These are phyloP conservation scores for Colletotrichum falcatum DNA, from an alignment of 2,329 filamentous ascomycete species.

Conservation along the genomic window DNA sequence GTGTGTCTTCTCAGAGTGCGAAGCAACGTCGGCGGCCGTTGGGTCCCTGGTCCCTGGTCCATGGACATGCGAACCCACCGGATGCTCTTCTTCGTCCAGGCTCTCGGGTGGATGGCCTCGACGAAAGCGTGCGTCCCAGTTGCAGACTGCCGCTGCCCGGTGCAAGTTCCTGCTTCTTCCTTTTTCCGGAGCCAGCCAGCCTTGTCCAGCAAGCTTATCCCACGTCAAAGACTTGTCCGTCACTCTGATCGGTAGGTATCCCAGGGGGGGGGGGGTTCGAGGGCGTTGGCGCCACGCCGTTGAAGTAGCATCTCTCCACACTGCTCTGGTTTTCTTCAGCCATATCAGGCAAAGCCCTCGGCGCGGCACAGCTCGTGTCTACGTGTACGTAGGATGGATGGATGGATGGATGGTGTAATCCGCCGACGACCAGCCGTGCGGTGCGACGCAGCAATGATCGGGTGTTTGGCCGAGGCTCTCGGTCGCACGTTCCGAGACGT, in stretches of 20 bases:
- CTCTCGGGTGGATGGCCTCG: conserved; percentile 1
- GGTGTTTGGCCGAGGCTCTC: too few relatives aligned
- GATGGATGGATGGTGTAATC: too few relatives aligned
- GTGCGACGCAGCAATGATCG: too few relatives aligned
- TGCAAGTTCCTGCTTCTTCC: background rate
- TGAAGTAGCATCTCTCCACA: conserved; percentile 4
- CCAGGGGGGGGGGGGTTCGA: conserved; percentile 21
- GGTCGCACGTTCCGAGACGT: too few relatives aligned
- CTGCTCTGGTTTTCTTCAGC: conserved; percentile 18
- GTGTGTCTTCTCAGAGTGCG: background rate
- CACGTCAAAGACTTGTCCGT: background rate
- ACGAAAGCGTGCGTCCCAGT: background rate
- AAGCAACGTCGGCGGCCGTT: background rate
- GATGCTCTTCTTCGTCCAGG: background rate
- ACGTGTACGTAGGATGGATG: too few relatives aligned
- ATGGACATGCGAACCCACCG: conserved; percentile 10
- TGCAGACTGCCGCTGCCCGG: too few relatives aligned
- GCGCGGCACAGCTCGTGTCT: conserved; percentile 3
- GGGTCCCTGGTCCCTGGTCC: background rate
- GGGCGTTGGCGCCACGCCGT: conserved; percentile 8
- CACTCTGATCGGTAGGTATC: too few relatives aligned
- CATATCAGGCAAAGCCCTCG: conserved; percentile 10
- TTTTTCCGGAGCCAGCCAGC: conserved; percentile 1
- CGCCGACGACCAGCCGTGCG: background rate
- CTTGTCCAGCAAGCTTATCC: background rate